Evolutionary conservation across 169 alveolate genomes (phyloP), one percentile per base, ranked within the genome.

Genomic region (Perkinsus olseni): DNA sequence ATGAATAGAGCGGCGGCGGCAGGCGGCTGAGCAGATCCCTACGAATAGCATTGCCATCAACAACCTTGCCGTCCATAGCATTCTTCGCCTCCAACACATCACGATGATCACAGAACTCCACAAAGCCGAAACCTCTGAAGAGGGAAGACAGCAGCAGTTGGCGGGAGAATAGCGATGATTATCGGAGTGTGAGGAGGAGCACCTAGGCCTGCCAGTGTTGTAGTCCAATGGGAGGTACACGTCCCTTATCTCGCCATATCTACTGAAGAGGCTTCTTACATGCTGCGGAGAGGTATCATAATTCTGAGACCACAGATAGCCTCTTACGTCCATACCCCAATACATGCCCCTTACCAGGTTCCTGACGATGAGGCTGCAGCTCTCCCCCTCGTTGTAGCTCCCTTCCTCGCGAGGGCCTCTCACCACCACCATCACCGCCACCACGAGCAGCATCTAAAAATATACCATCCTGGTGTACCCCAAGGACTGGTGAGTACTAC

Each of bases 171-270:
- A 45, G 17, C 62, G 17, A 45, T 10, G 62, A 45, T 17, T 45
- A 17, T 17, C 6, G 62, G 6, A 28, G 8, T 28, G 8, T 24
- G 4, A 13, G 4, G 1, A 21, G 8, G 4, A 62, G 31, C 17
- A 62, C 82, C 99, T 93, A 11, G 98, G 98, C 91, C 96, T 96
- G 92, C 94, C 95, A 21, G 98, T 94, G 93, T 97, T 97, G 94
- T 97, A 97, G 82, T 97, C 98, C 74, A 96, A 95, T 39, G 98
- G 98, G 74, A 97, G 94, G 93, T 97, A 97, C 38, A 97, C 98
- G 92, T 97, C 98, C 39, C 98, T 95, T 45, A 97, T 96, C 36
- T 96, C 97, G 21, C 98, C 98, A 92, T 94, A 97, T 93, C 93
- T 97, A 90, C 96, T 94, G 93, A 97, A 97, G 91, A 95, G 96